Conservation (phyloP, 495 filamentous ascomycete genomes). For the Penicillium waksmanii region DNA sequence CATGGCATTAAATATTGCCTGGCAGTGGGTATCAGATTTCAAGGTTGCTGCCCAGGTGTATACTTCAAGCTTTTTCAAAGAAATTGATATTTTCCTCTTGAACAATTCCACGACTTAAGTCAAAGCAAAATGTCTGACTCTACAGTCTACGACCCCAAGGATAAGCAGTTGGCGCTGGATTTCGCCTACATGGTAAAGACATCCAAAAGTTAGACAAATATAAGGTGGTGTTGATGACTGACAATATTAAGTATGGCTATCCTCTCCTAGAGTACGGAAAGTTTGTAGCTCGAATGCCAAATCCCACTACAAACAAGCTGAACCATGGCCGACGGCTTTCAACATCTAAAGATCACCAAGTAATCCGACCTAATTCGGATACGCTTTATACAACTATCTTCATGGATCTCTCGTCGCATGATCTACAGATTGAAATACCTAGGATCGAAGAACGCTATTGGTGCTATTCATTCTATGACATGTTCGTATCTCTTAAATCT, state of each 20-base stretch:
- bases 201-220: too few species aligned
- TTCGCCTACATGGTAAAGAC: background rate
- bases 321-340: background rate
- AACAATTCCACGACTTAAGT: background rate
- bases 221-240: too few species aligned
- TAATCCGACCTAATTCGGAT: background rate
- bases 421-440: background rate
- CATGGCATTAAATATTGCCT: background rate
- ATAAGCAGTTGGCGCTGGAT: background rate
- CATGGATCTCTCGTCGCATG: constrained; percentile 1
- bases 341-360: background rate
- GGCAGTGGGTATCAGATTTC: too few species aligned
- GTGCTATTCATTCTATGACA: constrained; percentile 3
- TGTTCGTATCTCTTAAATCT: background rate
- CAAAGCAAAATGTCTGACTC: background rate
- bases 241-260: background rate
- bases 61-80: background rate
- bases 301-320: background rate
- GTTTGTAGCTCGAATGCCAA: background rate
- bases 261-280: background rate
- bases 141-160: background rate
- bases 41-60: too few species aligned
- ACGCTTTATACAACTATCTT: background rate
- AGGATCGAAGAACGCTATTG: background rate
- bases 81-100: background rate